A percentile compares a stretch with the other conserved stretches of the same genome.
Evolutionary conservation across 78 protist genomes (phyloP).

Genomic region (Isochrysis galbana): DNA sequence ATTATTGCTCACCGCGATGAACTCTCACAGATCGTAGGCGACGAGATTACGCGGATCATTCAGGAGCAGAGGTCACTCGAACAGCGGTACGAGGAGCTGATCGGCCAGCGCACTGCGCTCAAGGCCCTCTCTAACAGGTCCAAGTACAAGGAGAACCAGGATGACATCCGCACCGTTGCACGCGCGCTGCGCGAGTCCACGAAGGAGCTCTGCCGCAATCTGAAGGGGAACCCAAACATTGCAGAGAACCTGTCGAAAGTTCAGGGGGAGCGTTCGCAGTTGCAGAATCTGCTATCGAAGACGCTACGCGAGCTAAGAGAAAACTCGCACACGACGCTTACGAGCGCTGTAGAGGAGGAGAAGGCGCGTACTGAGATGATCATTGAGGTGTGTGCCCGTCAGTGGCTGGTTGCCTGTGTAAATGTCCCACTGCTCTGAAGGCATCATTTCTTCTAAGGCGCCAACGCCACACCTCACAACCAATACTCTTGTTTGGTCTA

Average conservation of each 20-base stretch:
- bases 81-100: slow-evolving; percentile 29
- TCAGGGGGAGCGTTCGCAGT: slow-evolving; percentile 1
- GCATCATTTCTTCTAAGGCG: too few relatives aligned
- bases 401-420: slow-evolving; percentile 9
- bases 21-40: slow-evolving; percentile 36
- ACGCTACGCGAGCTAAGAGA: slow-evolving; percentile 27
- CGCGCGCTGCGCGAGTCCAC: slow-evolving; percentile 36
- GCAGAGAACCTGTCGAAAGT: slow-evolving; percentile 40
- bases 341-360: slow-evolving; percentile 18
- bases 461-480: too few relatives aligned
- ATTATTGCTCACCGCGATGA: slow-evolving; percentile 58
- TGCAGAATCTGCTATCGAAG: neutral
- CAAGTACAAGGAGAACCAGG: slow-evolving; percentile 11
- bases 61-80: slow-evolving; percentile 29
- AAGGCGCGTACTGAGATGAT: neutral
- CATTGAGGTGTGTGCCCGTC: neutral
- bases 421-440: too few relatives aligned
- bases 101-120: slow-evolving; percentile 20
- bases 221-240: slow-evolving; percentile 44
- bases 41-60: slow-evolving; percentile 34
- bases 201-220: slow-evolving; percentile 30
- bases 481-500: too few relatives aligned
- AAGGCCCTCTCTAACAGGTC: slow-evolving; percentile 11
- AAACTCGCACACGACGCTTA: neutral
- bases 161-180: neutral